These are phyloP conservation scores for Paratrypanosoma confusum DNA, from an alignment of 208 protist species.

Conservation along the genomic window DNA sequence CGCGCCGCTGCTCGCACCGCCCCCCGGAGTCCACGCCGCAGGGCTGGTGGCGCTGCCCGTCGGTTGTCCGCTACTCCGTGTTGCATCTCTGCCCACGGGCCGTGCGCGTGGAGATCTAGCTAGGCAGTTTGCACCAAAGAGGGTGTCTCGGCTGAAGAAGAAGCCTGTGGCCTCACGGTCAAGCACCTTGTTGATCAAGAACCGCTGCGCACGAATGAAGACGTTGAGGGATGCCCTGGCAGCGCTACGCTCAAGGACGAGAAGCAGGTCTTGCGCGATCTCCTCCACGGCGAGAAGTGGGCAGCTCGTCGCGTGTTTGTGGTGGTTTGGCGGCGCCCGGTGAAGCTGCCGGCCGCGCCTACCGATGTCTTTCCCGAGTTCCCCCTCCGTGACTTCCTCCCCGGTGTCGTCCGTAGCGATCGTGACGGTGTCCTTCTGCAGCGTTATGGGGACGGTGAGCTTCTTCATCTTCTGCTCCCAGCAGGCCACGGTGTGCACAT, in stretches of 20 bases:
- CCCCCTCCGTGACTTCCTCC: too few relatives aligned
- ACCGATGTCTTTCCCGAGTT: too few relatives aligned
- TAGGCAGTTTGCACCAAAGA: too few relatives aligned
- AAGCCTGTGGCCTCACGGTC: conserved; percentile 45
- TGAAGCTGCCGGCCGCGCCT: too few relatives aligned
- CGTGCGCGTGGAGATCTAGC: too few relatives aligned
- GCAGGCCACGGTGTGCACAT: conserved; percentile 43
- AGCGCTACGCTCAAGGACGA: conserved; percentile 68
- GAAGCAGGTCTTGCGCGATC: conserved; percentile 58
- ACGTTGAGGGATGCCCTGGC: conserved; percentile 52
- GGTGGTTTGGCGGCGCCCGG: conserved; percentile 8
- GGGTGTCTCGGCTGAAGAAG: conserved; percentile 54
- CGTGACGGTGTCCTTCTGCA: conserved; percentile 14
- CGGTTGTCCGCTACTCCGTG: too few relatives aligned
- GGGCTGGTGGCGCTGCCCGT: too few relatives aligned
- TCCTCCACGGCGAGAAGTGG: conserved; percentile 62
- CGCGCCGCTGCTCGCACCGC: too few relatives aligned
- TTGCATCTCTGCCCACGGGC: too few relatives aligned
- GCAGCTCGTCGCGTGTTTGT: conserved; percentile 24
- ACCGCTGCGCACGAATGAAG: conserved; percentile 42
- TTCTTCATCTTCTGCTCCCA: conserved; percentile 12
- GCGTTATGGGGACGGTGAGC: conserved; percentile 11
- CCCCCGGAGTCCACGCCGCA: too few relatives aligned
- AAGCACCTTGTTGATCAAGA: conserved; percentile 67
- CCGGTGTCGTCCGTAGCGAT: too few relatives aligned